Evolutionary conservation across 2,329 filamentous ascomycete species (phyloP).

Genomic region (Colletotrichum spinosum): DNA sequence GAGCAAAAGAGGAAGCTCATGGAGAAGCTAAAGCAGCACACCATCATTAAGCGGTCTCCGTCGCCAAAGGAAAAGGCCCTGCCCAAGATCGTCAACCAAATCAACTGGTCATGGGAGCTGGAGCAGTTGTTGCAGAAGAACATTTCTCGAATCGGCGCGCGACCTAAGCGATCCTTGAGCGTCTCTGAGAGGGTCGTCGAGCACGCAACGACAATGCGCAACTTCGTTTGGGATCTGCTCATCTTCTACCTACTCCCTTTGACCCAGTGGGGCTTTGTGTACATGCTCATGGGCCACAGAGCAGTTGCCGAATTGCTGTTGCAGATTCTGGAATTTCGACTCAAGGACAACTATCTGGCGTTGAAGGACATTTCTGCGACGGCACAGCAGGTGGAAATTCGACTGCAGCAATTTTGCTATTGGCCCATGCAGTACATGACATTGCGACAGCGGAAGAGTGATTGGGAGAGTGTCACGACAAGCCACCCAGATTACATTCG

Average conservation of each 20-base stretch:
- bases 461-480: slow-evolving; percentile 95
- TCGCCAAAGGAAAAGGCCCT: slow-evolving; percentile 88
- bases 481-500: slow-evolving; percentile 98
- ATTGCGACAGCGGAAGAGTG: slow-evolving; percentile 85
- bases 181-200: slow-evolving; percentile 95
- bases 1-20: slow-evolving; percentile 75
- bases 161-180: slow-evolving; percentile 86
- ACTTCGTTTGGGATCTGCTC: slow-evolving; percentile 79
- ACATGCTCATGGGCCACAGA: slow-evolving; percentile 83
- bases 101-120: slow-evolving; percentile 96
- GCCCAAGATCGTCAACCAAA: slow-evolving; percentile 86
- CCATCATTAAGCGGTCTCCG: slow-evolving; percentile 79
- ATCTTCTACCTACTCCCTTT: slow-evolving; percentile 83
- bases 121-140: slow-evolving; percentile 90
- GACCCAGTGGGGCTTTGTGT: slow-evolving; percentile 78
- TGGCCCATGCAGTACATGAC: slow-evolving; percentile 98
- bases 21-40: slow-evolving; percentile 90
- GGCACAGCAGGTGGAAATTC: slow-evolving; percentile 96
- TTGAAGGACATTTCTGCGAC: slow-evolving; percentile 97
- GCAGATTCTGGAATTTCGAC: slow-evolving; percentile 84
- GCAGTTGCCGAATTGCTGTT: slow-evolving; percentile 84
- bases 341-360: slow-evolving; percentile 81
- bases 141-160: slow-evolving; percentile 82
- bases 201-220: slow-evolving; percentile 87
- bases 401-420: slow-evolving; percentile 97